Evolutionary conservation across 805 yeast species (phyloP).

Genomic region (Lipomyces lipofer): DNA sequence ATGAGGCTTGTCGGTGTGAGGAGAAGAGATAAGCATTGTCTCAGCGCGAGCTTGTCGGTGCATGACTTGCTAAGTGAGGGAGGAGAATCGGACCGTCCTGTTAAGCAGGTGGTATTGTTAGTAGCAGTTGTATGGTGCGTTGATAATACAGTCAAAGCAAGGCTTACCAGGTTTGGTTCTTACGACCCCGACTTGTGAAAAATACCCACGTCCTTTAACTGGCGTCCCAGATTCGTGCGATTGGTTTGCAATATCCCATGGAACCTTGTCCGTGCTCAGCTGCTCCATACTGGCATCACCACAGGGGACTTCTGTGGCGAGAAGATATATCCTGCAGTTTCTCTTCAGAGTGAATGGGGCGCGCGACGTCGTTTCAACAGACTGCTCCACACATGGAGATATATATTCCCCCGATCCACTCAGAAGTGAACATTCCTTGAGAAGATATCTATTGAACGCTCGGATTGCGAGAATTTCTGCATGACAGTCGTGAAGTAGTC

Average conservation of each 20-base stretch:
- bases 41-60: constrained; percentile 74
- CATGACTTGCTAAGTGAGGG: constrained; percentile 79
- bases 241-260: constrained; percentile 13
- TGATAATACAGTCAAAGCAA: neutral
- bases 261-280: constrained; percentile 32
- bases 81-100: constrained; percentile 70
- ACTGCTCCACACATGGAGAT: constrained; percentile 4
- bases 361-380: constrained; percentile 12
- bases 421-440: constrained; percentile 47
- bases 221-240: constrained; percentile 22
- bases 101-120: neutral
- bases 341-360: constrained; percentile 40
- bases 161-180: constrained; percentile 80
- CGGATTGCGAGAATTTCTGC: constrained; percentile 81
- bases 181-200: constrained; percentile 59
- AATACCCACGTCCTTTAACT: constrained; percentile 66
- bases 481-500: constrained; percentile 80
- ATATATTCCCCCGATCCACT: neutral
- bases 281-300: constrained; percentile 79
- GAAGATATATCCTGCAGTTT: constrained; percentile 54
- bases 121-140: neutral
- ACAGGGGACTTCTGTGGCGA: constrained; percentile 79
- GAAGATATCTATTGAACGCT: constrained; percentile 61
- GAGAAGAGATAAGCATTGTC: constrained; percentile 50
- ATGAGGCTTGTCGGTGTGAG: constrained; percentile 35